phyloP scores from a whole-genome alignment of 305 asterid genomes.

The Fraxinus platypoda region DNA sequence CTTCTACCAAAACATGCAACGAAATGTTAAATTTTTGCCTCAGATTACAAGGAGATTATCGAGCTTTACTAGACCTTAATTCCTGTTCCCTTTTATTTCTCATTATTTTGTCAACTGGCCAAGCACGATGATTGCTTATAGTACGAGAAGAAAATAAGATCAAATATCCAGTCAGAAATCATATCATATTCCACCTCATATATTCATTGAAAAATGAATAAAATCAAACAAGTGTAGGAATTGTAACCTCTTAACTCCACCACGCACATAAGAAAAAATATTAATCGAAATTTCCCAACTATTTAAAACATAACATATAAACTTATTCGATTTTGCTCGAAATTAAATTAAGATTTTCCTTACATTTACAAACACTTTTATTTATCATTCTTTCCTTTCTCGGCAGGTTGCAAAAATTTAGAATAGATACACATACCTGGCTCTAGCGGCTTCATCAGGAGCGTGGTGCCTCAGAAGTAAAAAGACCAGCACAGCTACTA shows the following conservation, averaged over 20 bases:
- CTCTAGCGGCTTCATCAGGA: conserved; percentile 99
- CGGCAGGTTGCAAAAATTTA: not conserved
- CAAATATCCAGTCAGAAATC: not conserved
- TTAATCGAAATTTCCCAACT: not conserved
- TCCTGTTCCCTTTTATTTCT: not conserved
- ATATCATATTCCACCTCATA: not conserved
- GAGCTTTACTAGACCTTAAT: not conserved
- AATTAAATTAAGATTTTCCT: not conserved
- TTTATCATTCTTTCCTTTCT: not conserved
- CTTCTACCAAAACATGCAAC: not conserved
- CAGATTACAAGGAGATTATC: not conserved
- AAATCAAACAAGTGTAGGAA: not conserved
- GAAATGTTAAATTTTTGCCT: not conserved
- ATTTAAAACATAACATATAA: not conserved
- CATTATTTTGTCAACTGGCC: not conserved
- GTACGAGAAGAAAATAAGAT: not conserved
- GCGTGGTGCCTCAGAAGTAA: conserved; percentile 93
- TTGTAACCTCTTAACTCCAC: not conserved
- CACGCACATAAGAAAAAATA: not conserved
- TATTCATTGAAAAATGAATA: too few species aligned
- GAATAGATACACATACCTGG: conserved; percentile 53
- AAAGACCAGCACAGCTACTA: conserved; percentile 66
- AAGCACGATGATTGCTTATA: not conserved
- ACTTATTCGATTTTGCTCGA: not conserved
- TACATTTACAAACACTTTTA: not conserved